Evolutionary conservation across 2,329 filamentous ascomycete species (phyloP), one percentile per base, ranked within the genome.

Genomic region (Hymenoscyphus occultus): DNA sequence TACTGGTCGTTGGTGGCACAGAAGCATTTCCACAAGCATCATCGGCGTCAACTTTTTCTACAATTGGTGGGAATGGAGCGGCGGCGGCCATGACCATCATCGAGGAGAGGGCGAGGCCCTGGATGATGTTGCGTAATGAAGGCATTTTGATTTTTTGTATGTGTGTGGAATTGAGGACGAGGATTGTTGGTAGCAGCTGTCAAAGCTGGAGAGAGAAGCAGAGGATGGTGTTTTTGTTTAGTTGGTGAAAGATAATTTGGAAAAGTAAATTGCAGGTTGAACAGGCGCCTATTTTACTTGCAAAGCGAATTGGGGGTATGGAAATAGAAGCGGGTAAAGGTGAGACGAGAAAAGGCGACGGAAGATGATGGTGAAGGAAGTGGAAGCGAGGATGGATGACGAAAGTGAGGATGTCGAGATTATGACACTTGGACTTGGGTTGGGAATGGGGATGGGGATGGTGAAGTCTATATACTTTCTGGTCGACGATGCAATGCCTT

Each of bases 71-170:
- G 58, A 65, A 56, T 57, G 72, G 72, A 22, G 68, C 32, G 14
- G 67, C 72, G n/a, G 61, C 39, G 10, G 66, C 62, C 51, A 70
- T 39, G 54, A 69, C 65, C 39, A 72, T 48, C 32, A 71, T 60
- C 28, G 66, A 35, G 39, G 68, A 63, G 59, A 73, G 65, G 35
- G 68, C 61, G n/a, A 73, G 61, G 62, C 67, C 67, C 22, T 68
- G 60, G 64, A 70, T 51, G 62, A 73, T 61, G 45, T 42, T 62
- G 65, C 68, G 67, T 58, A 72, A 59, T 51, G 71, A 73, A 70
- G 66, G 71, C 72, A 74, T 74, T 14, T 61, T 67, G 61, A 58
- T 22, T 13, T 31, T 40, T n/a, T 28, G 28, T 28, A 48, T 57
- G n/a, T 57, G 35, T 39, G 39, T 31, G 56, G 54, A n/a, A 56